Base-by-base conservation (phyloP, 306 rosid species). In the Ammopiptanthus mongolicus region DNA sequence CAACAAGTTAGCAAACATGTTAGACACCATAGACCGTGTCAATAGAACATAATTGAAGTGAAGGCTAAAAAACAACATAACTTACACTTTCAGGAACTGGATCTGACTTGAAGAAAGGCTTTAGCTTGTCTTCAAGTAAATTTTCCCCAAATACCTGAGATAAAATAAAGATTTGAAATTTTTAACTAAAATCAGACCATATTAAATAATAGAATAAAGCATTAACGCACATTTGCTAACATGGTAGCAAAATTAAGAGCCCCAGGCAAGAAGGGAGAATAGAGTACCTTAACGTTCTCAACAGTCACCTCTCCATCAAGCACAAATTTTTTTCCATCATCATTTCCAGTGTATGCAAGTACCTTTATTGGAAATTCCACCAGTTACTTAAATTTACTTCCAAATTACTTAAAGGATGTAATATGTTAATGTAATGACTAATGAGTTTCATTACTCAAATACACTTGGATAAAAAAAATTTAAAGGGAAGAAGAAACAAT, bases 101-200 rank as follows among this genome's bases (percentile, higher is more conserved):
- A 60, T 96, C 99, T 5, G 99, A 96, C 84, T 90, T 96, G 57
- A 33, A 90, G 79, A 90, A 96, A 33, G 97, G 94, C 77, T 96
- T 96, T 44, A 96, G 89, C 86, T 92, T 96, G 90, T 96, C 98
- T 80, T 89, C 87, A 80, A 96, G 84, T 86, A 96, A 96, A 74
- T 89, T 87, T 77, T 89, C 87, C 58, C 91, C 99, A 80, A 96
- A 96, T 53, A 85, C 84, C 99, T 96, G 86, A 69, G 6, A 46
- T 41, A 71, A 36, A 47, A 73, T 55, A 77, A 34, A 37, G 53
- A 36, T 37, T 56, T 50, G 65, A 22, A 78, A 63, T n/a, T 17
- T 79, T 78, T n/a, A 65, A 81, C 55, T 15, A 71, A 53, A 78
- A 58, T 19, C 31, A 28, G 51, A 46, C 47, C 56, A 52, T n/a